Conservation (phyloP, 1,284 basidiomycete species). For the Abortiporus biennis region DNA sequence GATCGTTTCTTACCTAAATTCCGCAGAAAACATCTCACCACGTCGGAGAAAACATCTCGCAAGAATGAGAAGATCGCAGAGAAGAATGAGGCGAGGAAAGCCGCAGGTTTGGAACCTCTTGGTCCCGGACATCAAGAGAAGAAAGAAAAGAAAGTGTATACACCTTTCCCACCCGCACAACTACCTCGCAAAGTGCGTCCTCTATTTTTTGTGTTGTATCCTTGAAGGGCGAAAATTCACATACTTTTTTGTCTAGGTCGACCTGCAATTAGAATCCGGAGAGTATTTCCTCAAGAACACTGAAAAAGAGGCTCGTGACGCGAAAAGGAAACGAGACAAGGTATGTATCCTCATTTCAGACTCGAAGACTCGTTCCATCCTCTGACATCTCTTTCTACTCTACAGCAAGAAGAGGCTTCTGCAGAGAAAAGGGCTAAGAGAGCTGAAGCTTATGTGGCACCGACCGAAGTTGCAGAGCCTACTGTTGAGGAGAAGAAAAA, state of each 20-base stretch:
- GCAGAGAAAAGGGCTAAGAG: slow-evolving; percentile 70
- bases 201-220: not conserved
- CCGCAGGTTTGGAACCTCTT: slow-evolving; percentile 47
- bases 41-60: slow-evolving; percentile 85
- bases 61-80: slow-evolving; percentile 66
- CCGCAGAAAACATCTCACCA: slow-evolving; percentile 88
- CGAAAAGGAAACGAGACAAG: slow-evolving; percentile 64
- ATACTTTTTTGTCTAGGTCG: slow-evolving; percentile 47
- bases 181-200: slow-evolving; percentile 77
- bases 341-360: slow-evolving; percentile 27
- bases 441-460: slow-evolving; percentile 81
- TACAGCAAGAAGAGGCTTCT: slow-evolving; percentile 70
- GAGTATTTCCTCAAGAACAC: slow-evolving; percentile 95
- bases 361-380: not conserved
- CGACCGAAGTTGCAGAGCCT: slow-evolving; percentile 62
- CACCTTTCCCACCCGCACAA: slow-evolving; percentile 96
- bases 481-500: slow-evolving; percentile 77
- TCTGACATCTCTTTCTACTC: not conserved
- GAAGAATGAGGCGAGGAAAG: slow-evolving; percentile 54
- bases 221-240: not conserved
- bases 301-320: slow-evolving; percentile 69
- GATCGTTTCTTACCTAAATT: slow-evolving; percentile 97
- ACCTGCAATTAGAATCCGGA: slow-evolving; percentile 92
- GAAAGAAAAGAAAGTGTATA: slow-evolving; percentile 88
- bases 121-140: slow-evolving; percentile 21